Percentiles rank a stretch among this genome's conserved stretches.
phyloP scores from a whole-genome alignment of 176 grass and related monocot genomes.

The Guadua angustifolia region DNA sequence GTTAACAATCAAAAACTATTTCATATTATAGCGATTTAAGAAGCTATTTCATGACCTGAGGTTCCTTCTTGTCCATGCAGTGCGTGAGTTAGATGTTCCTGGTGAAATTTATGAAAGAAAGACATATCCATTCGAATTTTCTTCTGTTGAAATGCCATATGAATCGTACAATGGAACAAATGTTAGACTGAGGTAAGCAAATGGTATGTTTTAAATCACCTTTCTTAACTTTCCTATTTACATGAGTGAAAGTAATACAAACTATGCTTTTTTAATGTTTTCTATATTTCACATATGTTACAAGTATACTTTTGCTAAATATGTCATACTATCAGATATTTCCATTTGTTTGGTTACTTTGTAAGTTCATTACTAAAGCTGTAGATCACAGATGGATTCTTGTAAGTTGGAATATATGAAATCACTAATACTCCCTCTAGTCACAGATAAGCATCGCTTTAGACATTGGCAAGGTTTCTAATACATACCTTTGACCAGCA shows the following conservation, averaged over 20 bases:
- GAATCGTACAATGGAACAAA: conserved; percentile 92
- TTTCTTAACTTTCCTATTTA: background rate
- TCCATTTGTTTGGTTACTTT: background rate
- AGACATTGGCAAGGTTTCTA: too few species aligned
- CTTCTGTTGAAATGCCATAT: conserved; percentile 90
- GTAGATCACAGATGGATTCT: too few species aligned
- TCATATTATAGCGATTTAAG: conserved; percentile 6
- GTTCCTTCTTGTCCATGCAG: conserved; percentile 46
- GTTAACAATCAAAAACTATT: conserved; percentile 11
- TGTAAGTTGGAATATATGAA: background rate
- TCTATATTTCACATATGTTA: background rate
- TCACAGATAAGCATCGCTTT: too few species aligned
- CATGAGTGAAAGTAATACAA: background rate
- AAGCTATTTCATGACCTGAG: conserved; percentile 24
- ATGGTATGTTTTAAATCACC: background rate
- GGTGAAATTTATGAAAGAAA: conserved; percentile 94
- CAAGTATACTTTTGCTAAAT: background rate
- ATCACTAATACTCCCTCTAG: background rate
- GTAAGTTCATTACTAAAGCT: too few species aligned
- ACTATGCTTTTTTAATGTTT: background rate
- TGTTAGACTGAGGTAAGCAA: conserved; percentile 74
- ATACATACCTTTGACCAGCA: too few species aligned
- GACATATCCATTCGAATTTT: conserved; percentile 84
- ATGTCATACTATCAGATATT: conserved; percentile 4
- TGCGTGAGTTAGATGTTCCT: conserved; percentile 86